Evolutionary conservation across 2,329 filamentous ascomycete genomes (phyloP), one percentile per base, ranked within the genome.

Genomic region (Penicillium nordicum): DNA sequence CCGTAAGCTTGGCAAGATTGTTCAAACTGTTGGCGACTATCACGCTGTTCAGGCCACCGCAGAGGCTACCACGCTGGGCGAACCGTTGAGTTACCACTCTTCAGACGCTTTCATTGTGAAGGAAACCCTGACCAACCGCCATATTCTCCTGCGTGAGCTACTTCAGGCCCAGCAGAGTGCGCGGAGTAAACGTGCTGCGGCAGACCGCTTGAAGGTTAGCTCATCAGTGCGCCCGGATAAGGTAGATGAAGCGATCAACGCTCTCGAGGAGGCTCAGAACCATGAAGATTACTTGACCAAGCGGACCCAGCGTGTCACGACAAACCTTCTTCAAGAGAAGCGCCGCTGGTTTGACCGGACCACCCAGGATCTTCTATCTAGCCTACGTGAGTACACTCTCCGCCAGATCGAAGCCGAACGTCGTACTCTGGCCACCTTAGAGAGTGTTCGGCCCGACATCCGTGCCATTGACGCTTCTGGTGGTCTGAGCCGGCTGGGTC

Each of bases 61-160:
- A 16, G 93, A 99, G 78, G 94, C 94, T 9, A 96, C 93, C 9
- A 97, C 93, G 1, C 83, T 99, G 49, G 92, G 91, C 44, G 94
- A 99, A 67, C 90, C 94, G 11, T 86, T 99, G 60, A 89, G 92
- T 67, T 97, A 97, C 71, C 92, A 97, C 76, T 96, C 92, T 43
- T 88, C 90, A 55, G 94, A 99, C 74, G 90, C 94, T 43, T 96
- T 97, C 71, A 96, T 97, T 66, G 94, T 97, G 64, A 99, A 99
- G 75, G 94, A 99, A 72, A 96, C 92, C 11, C 83, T 99, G 61
- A 99, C 94, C 4, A 99, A 99, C 77, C 89, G 94, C 12, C 94
- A 99, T 76, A 96, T 99, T 60, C 83, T 99, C 21, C 88, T 96
- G 42, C 91, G 94, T 57, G 94, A 99, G 69, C 86, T 97, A 57